These are phyloP conservation scores for Moniliophthora roreri DNA, from an alignment of 1,284 basidiomycete species.

Conservation along the genomic window DNA sequence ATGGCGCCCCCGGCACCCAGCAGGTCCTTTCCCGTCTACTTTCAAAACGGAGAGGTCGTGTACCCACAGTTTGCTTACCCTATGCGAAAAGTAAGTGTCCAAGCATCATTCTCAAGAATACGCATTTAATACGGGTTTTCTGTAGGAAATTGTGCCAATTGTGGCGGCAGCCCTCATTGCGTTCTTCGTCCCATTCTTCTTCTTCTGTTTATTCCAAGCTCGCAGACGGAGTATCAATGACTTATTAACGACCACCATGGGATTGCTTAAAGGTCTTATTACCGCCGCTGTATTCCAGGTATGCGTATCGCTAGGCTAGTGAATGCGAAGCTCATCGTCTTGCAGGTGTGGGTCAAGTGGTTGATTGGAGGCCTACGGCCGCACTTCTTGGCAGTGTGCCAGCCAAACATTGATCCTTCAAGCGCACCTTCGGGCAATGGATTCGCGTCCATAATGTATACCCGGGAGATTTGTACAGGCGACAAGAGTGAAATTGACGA, in stretches of 20 bases:
- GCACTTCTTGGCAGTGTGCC: slow-evolving; percentile 52
- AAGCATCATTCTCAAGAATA: no score
- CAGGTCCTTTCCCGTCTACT: slow-evolving; percentile 39
- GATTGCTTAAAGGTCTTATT: slow-evolving; percentile 48
- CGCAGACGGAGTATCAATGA: slow-evolving; percentile 44
- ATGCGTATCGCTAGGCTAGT: neutral
- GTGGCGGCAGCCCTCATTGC: slow-evolving; percentile 51
- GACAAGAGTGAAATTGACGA: slow-evolving; percentile 53
- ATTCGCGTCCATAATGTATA: slow-evolving; percentile 47
- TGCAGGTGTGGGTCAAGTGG: slow-evolving; percentile 58
- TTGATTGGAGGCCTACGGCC: slow-evolving; percentile 51
- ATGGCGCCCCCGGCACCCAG: slow-evolving; percentile 38
- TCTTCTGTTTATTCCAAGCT: slow-evolving; percentile 48
- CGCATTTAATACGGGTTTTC: neutral
- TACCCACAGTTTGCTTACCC: slow-evolving; percentile 42
- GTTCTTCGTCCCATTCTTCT: slow-evolving; percentile 53
- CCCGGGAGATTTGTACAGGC: slow-evolving; percentile 51
- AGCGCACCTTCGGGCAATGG: slow-evolving; percentile 39
- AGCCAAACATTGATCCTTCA: slow-evolving; percentile 38
- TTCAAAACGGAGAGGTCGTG: slow-evolving; percentile 35
- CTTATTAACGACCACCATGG: slow-evolving; percentile 50
- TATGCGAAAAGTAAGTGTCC: slow-evolving; percentile 30
- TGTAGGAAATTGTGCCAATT: slow-evolving; percentile 49
- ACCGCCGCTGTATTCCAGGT: slow-evolving; percentile 28
- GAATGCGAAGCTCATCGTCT: slow-evolving; percentile 17